A percentile compares a stretch with the other conserved stretches of the same genome.
Evolutionary conservation across 495 filamentous ascomycete genomes (phyloP).

Genomic region (Annulohypoxylon bovei): DNA sequence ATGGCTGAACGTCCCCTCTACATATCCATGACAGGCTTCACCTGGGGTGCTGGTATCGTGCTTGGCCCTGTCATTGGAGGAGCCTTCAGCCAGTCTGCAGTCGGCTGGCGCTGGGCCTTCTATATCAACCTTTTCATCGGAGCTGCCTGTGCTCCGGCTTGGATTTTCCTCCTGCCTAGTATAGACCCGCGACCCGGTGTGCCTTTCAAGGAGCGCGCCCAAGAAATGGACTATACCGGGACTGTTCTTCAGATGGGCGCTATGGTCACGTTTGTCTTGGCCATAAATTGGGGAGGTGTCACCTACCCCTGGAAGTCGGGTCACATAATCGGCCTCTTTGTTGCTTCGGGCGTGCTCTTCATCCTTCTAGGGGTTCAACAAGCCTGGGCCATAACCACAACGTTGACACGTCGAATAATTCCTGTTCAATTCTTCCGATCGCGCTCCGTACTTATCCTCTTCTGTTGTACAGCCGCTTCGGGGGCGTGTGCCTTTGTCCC

Average conservation of each 20-base stretch:
- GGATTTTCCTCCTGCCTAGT: conserved; percentile 61
- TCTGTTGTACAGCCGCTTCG: not conserved
- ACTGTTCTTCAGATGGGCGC: conserved; percentile 50
- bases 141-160: conserved; percentile 60
- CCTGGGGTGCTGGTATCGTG: conserved; percentile 59
- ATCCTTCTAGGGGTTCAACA: conserved; percentile 62
- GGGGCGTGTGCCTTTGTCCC: conserved; percentile 40
- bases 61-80: conserved; percentile 69
- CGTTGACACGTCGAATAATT: conserved; percentile 55
- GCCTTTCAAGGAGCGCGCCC: conserved; percentile 30
- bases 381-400: conserved; percentile 55
- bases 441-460: not conserved
- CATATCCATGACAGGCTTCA: conserved; percentile 51
- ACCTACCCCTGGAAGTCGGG: conserved; percentile 59
- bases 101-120: conserved; percentile 67
- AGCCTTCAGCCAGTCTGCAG: conserved; percentile 59
- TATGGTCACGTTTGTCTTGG: conserved; percentile 56
- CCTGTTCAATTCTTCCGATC: conserved; percentile 57
- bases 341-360: conserved; percentile 58
- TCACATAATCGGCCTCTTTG: conserved; percentile 61
- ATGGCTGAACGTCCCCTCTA: conserved; percentile 55
- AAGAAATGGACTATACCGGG: conserved; percentile 51
- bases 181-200: conserved; percentile 2
- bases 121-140: conserved; percentile 73
- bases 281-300: conserved; percentile 64